phyloP scores from a whole-genome alignment of 345 rosid genomes.

The Cardamine resedifolia region DNA sequence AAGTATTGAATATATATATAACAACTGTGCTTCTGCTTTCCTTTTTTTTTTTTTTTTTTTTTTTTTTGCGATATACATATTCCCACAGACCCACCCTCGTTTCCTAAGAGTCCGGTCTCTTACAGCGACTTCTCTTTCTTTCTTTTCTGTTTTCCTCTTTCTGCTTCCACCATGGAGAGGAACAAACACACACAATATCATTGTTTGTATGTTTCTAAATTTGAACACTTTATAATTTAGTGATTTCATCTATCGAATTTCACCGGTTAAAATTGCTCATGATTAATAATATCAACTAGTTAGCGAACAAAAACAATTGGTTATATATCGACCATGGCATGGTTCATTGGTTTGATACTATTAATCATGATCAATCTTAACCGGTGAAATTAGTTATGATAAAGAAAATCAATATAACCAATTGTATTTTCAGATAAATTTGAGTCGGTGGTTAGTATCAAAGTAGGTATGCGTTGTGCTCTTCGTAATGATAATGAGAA shows the following conservation, averaged over 20 bases:
- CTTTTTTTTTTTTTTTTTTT: not conserved
- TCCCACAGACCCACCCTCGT: constrained; percentile 24
- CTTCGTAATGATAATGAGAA: not conserved
- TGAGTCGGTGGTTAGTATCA: not conserved
- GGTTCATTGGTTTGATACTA: not conserved
- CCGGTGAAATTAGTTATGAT: not conserved
- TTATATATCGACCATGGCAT: not conserved
- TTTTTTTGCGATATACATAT: not conserved
- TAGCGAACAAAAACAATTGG: not conserved
- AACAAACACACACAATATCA: constrained; percentile 18
- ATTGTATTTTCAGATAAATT: not conserved
- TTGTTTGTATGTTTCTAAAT: constrained; percentile 17
- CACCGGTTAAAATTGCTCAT: not conserved
- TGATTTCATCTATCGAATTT: not conserved
- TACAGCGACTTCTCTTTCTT: constrained; percentile 26
- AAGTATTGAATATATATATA: not conserved
- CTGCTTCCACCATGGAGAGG: constrained; percentile 28
- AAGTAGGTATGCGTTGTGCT: not conserved
- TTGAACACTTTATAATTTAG: constrained; percentile 19
- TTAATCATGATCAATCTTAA: not conserved
- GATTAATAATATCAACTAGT: not conserved
- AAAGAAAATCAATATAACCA: too few species aligned
- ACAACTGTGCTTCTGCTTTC: not conserved
- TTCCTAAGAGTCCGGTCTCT: constrained; percentile 35
- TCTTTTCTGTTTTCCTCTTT: constrained; percentile 11